Percentiles rank a stretch among this genome's conserved stretches.
Evolutionary conservation across 352 stramenopile species (phyloP).

Genomic region (Thalassiosira livingstoniorum): DNA sequence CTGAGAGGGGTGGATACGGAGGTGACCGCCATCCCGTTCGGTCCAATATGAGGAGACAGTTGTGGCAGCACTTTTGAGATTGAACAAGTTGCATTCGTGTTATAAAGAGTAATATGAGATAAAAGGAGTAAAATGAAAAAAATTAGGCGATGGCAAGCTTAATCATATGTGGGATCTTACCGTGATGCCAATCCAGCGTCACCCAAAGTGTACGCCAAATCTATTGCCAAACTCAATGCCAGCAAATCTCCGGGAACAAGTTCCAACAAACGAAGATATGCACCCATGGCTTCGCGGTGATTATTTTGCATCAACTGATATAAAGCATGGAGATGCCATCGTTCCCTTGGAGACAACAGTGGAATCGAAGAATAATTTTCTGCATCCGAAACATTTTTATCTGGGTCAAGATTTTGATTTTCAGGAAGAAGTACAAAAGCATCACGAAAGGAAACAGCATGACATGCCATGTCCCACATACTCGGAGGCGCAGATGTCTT

Average conservation of each 20-base stretch:
- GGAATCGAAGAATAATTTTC: constrained; percentile 28
- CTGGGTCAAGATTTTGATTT: constrained; percentile 14
- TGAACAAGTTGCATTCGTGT: too few relatives aligned
- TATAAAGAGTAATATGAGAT: neutral
- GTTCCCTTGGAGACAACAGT: constrained; percentile 72
- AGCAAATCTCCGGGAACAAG: constrained; percentile 78
- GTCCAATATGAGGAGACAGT: constrained; percentile 80
- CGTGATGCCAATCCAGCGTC: constrained; percentile 65
- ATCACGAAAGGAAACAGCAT: constrained; percentile 46
- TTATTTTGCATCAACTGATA: constrained; percentile 73
- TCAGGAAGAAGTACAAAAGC: constrained; percentile 14
- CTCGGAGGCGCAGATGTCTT: constrained; percentile 7
- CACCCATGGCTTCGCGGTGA: constrained; percentile 63
- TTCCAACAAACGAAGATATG: constrained; percentile 67
- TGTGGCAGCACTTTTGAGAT: constrained; percentile 59
- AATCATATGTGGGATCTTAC: too few relatives aligned
- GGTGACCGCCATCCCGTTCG: constrained; percentile 64
- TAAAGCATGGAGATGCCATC: constrained; percentile 72
- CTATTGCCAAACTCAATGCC: constrained; percentile 75
- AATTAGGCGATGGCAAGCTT: neutral
- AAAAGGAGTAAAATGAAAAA: neutral
- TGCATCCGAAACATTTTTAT: constrained; percentile 3
- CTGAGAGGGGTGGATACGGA: constrained; percentile 25
- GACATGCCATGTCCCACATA: constrained; percentile 41
- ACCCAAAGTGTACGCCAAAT: constrained; percentile 75